Evolutionary conservation across 164 flowering plant species (phyloP).

Genomic region (Hamamelis virginiana): DNA sequence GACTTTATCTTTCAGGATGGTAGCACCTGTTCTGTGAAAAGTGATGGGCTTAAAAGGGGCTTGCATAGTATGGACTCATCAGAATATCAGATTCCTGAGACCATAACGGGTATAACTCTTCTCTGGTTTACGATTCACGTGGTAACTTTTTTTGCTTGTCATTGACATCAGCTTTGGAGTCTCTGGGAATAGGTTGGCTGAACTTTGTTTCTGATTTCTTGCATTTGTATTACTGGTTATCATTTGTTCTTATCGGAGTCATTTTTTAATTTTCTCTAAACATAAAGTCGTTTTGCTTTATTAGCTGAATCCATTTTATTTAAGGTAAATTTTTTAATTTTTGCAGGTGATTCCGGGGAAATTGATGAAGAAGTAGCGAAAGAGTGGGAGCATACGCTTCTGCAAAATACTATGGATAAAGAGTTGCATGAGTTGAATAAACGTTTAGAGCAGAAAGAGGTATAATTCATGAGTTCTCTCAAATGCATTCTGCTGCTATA

Average conservation of each 20-base stretch:
- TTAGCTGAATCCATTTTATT: not conserved
- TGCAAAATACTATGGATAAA: slow-evolving; percentile 89
- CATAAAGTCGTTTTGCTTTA: not conserved
- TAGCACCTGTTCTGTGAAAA: slow-evolving; percentile 38
- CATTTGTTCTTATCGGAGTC: too few relatives aligned
- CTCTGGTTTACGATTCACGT: slow-evolving; percentile 7
- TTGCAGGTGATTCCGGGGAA: slow-evolving; percentile 70
- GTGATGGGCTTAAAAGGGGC: slow-evolving; percentile 76
- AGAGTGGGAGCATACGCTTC: slow-evolving; percentile 93
- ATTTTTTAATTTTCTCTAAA: not conserved
- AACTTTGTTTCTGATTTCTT: not conserved
- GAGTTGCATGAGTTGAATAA: slow-evolving; percentile 83
- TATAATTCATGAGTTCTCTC: slow-evolving; percentile 12
- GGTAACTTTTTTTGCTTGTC: not conserved
- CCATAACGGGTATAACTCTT: slow-evolving; percentile 40
- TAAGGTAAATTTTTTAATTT: not conserved
- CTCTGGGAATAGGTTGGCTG: not conserved
- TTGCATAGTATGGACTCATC: slow-evolving; percentile 67
- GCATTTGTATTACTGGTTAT: not conserved
- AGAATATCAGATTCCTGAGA: slow-evolving; percentile 76
- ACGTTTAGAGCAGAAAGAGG: slow-evolving; percentile 93
- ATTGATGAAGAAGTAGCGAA: slow-evolving; percentile 86
- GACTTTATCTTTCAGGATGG: slow-evolving; percentile 47
- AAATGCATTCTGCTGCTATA: not conserved
- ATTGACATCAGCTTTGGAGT: not conserved